Evolutionary conservation across 2,329 filamentous ascomycete species (phyloP), one percentile per base, ranked within the genome.

Genomic region (Colletotrichum sp.): DNA sequence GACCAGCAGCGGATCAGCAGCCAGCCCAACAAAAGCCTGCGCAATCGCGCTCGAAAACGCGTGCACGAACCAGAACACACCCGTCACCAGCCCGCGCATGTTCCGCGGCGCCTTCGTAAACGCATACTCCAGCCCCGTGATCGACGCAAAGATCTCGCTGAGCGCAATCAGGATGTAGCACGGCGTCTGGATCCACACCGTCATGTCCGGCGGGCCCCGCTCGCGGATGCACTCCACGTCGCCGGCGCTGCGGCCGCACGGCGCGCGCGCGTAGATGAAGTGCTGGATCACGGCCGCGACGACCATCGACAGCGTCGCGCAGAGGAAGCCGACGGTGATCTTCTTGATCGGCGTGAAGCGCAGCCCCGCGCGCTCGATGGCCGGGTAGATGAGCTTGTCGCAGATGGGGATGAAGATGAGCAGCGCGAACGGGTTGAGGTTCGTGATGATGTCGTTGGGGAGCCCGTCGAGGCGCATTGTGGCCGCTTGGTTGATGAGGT

Each of bases 381-480:
- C 78, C 1, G 92, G 92, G 80, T 93, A 93, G 72, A 93, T 78
- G 59, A 91, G 34, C 7, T 83, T 86, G 80, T 94, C 94, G 81
- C 92, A 91, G 72, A 96, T 86, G 1, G 93, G 93, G 64, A 95
- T 95, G 80, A 95, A 88, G 79, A 96, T 93, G 79, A 96, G 91
- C 73, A 96, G 90, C 12, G 93, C 88, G 76, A 96, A 91, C 1
- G 75, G 75, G 66, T 77, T 77, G 22, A 77, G 75, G 66, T 77
- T 77, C 5, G 71, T 73, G 61, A 76, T 70, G 59, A 76, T 65
- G 65, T 76, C 74, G 64, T 76, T 76, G 59, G 74, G 74, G 1
- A 76, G 52, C 34, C 74, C 74, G 29, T 73, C 57, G 59, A 76
- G 74, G 15, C 70, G 64, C 74, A 76, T 76, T 19, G 74, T 66